Evolutionary conservation across 1,284 basidiomycete genomes (phyloP), one percentile per base, ranked within the genome.

Genomic region (Uromyces viciae-fabae): DNA sequence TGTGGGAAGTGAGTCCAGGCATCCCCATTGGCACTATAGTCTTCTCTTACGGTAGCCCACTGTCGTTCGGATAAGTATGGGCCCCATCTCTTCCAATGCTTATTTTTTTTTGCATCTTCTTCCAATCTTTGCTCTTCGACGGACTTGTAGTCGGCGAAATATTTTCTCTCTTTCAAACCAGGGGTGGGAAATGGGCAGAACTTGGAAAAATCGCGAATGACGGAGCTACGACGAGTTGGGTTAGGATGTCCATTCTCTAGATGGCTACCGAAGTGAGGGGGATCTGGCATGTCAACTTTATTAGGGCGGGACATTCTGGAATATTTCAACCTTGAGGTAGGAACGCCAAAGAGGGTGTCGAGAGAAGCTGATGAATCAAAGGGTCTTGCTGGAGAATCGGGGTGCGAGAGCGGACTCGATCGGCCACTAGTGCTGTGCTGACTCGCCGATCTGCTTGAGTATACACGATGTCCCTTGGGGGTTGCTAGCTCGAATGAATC

Each of bases 1-100:
- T 98, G 97, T 56, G 95, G 94, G 87, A 99, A 99, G 85, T 96
- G 94, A 83, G 91, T 92, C 96, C 96, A 99, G 9, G 96, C 95
- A 86, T 99, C 94, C 77, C 96, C 96, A 86, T 98, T 92, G 46
- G 89, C 91, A 64, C 95, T 98, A 88, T 99, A 99, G 86, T 99
- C 96, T 87, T 99, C 96, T 82, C 96, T 91, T 54, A 99, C 96
- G 31, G 95, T 98, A 42, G 94, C 95, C 96, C 96, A 99, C 89
- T 98, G 96, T 82, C 96, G 90, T 87, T 99, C 96, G 82, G 92
- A 92, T 82, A 99, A 89, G 88, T 98, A 98, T 22, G 96, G 96
- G 38, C 96, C 96, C 96, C 96, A 98, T 84, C 94, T 90, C 87
- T 98, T 98, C 96, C 96, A 99, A 86, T 98, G 94, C 58, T 88